A percentile compares a stretch with the other conserved stretches of the same genome.
These are phyloP conservation scores for Sarcomyxa edulis DNA, from an alignment of 768 basidiomycete genomes.

Conservation along the genomic window DNA sequence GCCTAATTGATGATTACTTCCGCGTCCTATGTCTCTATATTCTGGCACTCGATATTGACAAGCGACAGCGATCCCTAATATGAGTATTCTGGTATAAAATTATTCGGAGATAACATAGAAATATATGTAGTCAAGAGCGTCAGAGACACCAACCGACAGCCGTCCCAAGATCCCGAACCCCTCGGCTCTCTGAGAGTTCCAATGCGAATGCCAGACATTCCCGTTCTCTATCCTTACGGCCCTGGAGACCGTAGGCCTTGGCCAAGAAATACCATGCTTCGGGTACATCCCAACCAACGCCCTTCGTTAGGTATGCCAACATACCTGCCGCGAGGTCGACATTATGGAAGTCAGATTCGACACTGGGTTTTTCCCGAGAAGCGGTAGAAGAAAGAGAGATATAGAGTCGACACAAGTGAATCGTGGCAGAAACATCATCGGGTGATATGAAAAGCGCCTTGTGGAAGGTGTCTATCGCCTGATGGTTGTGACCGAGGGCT, in stretches of 20 bases:
- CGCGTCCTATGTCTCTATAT: too few species aligned
- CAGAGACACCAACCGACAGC: slow-evolving; percentile 70
- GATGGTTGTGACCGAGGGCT: slow-evolving; percentile 48
- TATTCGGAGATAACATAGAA: too few species aligned
- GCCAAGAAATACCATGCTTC: slow-evolving; percentile 95
- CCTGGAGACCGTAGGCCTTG: slow-evolving; percentile 73
- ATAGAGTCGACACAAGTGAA: slow-evolving; percentile 76
- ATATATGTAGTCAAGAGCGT: slow-evolving; percentile 5
- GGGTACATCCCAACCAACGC: slow-evolving; percentile 83
- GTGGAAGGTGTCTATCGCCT: slow-evolving; percentile 72
- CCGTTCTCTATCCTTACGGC: slow-evolving; percentile 61
- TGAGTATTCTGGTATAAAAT: too few species aligned
- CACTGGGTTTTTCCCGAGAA: slow-evolving; percentile 6
- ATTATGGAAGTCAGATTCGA: slow-evolving; percentile 28
- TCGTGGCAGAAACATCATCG: slow-evolving; percentile 69
- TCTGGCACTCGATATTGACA: too few species aligned
- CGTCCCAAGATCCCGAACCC: slow-evolving; percentile 55
- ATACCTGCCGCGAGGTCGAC: slow-evolving; percentile 82
- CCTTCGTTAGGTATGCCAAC: slow-evolving; percentile 71
- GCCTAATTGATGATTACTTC: too few species aligned
- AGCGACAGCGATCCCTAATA: too few species aligned
- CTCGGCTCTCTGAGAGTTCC: slow-evolving; percentile 51
- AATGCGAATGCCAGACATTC: slow-evolving; percentile 75
- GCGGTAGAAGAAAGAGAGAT: slow-evolving; percentile 29
- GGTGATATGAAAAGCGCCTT: slow-evolving; percentile 89